Base-by-base conservation (phyloP, 768 basidiomycete genomes). In the Phanerochaete sordida region DNA sequence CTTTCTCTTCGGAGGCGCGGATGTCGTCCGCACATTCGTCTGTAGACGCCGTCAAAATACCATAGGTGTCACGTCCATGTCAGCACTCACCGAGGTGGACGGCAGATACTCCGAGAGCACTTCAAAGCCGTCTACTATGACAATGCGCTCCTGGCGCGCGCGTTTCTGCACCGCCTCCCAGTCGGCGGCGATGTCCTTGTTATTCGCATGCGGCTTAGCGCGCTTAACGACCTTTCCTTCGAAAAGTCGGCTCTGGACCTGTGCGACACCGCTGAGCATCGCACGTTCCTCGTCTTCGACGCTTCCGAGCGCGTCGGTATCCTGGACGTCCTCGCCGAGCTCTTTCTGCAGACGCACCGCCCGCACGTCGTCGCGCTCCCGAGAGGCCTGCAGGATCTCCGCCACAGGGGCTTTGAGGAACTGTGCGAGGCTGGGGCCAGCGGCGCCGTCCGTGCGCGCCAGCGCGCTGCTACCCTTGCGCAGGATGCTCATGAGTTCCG, bases 391-490 rank as follows among this genome's bases (percentile, higher is more conserved):
- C 23, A 84, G 57, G 51, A 86, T 79, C 13, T 78, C 73, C 1
- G 67, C 64, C 49, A 84, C 74, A 13, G 75, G 68, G 0, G 84
- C 76, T 12, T 72, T 65, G 49, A 81, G 65, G 72, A 86, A 85
- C 30, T 64, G 66, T 3, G 69, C 68, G 45, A 85, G 68, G 49
- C 76, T 74, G 66, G 74, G 68, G 67, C 79, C 78, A 3, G 67
- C 70, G 6, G 67, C 70, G 2, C 66, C 67, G 30, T 76, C 75
- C 8, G 73, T 68, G 4, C 63, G 58, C 9, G 77, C 73, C 51
- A 86, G 74, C 1, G 83, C 84, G 60, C 84, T 83, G 58, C 81
- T 83, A 9, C 85, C 85, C 54, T 76, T 80, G 23, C 84, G 79
- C 49, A 87, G 70, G 55, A 87, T 85, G 52, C 80, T 75, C 67